Evolutionary conservation across 352 stramenopile species (phyloP), one percentile per base, ranked within the genome.

Genomic region (Albugo laibachii): DNA sequence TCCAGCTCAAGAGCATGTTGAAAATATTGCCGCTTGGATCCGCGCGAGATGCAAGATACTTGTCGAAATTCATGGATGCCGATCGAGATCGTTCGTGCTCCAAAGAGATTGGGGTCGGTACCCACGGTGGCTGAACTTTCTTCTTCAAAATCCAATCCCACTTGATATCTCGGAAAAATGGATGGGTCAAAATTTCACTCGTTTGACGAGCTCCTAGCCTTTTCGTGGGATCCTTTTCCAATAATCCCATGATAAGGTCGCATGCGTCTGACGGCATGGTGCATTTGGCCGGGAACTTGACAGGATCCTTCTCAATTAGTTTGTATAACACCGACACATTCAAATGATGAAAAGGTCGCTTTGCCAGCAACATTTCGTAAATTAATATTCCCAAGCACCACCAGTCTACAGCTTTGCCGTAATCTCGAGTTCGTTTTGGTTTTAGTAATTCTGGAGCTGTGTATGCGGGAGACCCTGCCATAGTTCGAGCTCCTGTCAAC

Each of bases 311-410:
- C 52, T 93, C 72, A 27, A 95, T 94, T 10, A 92, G 60, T 53
- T 92, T 83, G 62, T 95, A 95, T 41, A 95, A 61, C 44, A 87
- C 73, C 43, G 83, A 92, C 24, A 91, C 73, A 54, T 95, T 95
- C 39, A 83, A 41, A 43, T 91, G 79, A 59, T 94, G 86, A 62
- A 95, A 95, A 45, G 83, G 83, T 46, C 83, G 83, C 54, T 87
- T 84, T 5, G 83, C 83, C 46, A 91, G 66, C 47, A 93, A 50
- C 83, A 95, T 95, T 56, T 95, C 83, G 59, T 93, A 94, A 38
- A 94, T 60, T 34, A 95, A 53, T 40, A 95, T 93, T 27, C 83
- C 83, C 36, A 91, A 56, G 24, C 77, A 88, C 77, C 77, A 91
- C 77, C 77, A 91, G 50, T 91, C 77, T 5, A 87, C 77, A 11